Evolutionary conservation across 129 eudicot species (phyloP), one percentile per base, ranked within the genome.

Genomic region (Calendula officinalis): DNA sequence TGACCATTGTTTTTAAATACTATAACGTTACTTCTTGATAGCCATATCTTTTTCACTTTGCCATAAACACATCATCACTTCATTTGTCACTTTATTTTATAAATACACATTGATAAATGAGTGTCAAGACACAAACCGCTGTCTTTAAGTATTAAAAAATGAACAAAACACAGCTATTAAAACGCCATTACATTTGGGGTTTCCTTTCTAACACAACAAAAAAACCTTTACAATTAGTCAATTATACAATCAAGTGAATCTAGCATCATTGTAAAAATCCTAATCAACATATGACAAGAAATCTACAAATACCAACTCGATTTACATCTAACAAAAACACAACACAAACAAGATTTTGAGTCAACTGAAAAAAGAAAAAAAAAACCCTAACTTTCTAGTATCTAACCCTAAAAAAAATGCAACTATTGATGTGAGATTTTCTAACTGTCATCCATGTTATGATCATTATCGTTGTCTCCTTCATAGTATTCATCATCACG

Each of bases 401-500:
- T 65, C 61, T 56, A 73, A 22, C 53, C 72, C 56, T 56, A 36
- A 46, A 46, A 17, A 17, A 49, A 37, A 57, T 22, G 57, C 46
- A 66, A 45, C 15, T 30, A 48, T 9, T 11, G 7, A 2, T 41
- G 35, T 11, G 38, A 17, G 52, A 22, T 22, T 45, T 45, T 72
- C 47, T 70, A 91, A 30, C 39, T 69, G 37, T 81, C 96, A 41
- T 83, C 86, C 82, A 82, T 74, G 56, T 65, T 71, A 36, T 85
- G 83, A 80, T 88, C 96, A 3, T 88, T 88, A 69, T 91, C 98
- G 8, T 91, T 81, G 56, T 88, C 99, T 51, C 95, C 99, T 33
- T 88, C 96, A 39, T 85, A 92, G 73, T 85, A 92, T 66, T 92
- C 96, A 72, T 92, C 95, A 30, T 92, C 92, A 1, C 96, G 84